Base-by-base conservation (phyloP, 495 filamentous ascomycete species). In the Penicillium coffeae region DNA sequence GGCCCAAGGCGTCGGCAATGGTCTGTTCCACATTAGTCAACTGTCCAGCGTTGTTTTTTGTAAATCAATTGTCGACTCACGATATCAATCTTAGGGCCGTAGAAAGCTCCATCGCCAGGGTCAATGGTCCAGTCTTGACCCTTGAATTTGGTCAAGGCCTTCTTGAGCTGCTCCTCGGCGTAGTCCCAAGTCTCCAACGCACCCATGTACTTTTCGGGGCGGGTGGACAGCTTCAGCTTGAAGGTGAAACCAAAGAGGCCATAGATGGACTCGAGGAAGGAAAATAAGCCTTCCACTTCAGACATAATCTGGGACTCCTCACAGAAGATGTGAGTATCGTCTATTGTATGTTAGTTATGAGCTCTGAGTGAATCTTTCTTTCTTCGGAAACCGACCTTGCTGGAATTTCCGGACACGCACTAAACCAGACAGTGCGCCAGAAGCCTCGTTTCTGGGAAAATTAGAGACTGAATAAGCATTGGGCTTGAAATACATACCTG, bases 41-140 rank as follows among this genome's bases (percentile, higher is more conserved):
- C n/a, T n/a, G n/a, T n/a, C n/a, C n/a, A n/a, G n/a, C n/a, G n/a
- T n/a, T n/a, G n/a, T n/a, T n/a, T n/a, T n/a, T n/a, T n/a, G n/a
- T n/a, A n/a, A n/a, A n/a, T n/a, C n/a, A n/a, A n/a, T n/a, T n/a
- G n/a, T 30, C 10, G 25, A 10, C 4, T 4, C 25, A 30, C 4
- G 56, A 98, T 89, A 48, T 97, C 94, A 48, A 97, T 95, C 77
- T 90, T 89, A 1, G 93, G 93, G 1, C 93, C 94, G 59, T 97
- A 97, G 72, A 97, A 98, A 25, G 93, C 94, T 59, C 93, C 93
- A 56, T 98, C 93, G 39, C 92, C 92, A 42, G 87, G 82, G 58
- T 97, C 93, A 18, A 95, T 76, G 59, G 84, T 83, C 93, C 93
- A 98, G 46, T 85, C 71, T 13, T 84, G 73, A 38, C 86, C 86